Conservation (phyloP, 1,284 basidiomycete genomes). For the Cutaneotrichosporon curvatum region DNA sequence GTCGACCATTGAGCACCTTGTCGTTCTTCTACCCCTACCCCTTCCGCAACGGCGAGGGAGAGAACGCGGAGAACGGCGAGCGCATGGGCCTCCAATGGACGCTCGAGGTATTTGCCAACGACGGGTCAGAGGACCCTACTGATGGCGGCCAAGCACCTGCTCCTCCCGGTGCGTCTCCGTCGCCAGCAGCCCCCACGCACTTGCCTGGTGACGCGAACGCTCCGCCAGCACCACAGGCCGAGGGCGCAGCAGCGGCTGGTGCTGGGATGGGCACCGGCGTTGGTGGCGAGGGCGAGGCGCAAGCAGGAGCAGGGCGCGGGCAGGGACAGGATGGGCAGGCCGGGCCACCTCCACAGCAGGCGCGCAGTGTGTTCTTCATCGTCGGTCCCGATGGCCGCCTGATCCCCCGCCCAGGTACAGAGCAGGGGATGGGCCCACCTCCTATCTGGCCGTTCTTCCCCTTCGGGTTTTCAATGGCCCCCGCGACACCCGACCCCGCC, state of each 20-base stretch:
- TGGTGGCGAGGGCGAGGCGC: too few species aligned
- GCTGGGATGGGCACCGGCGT: too few species aligned
- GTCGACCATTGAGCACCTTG: too few species aligned
- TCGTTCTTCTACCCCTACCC: too few species aligned
- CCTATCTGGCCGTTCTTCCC: conserved; percentile 5
- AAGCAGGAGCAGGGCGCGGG: too few species aligned
- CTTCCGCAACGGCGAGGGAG: background rate
- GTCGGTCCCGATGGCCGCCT: conserved; percentile 10
- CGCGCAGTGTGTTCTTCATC: conserved; percentile 7
- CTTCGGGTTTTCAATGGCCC: conserved; percentile 7
- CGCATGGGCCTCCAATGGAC: conserved; percentile 12
- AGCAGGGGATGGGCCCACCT: background rate
- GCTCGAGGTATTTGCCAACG: conserved; percentile 15
- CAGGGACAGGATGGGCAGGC: background rate
- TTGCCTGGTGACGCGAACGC: background rate
- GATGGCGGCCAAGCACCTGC: background rate
- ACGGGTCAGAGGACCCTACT: background rate
- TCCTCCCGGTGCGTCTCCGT: background rate
- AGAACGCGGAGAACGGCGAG: background rate
- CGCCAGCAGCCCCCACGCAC: background rate
- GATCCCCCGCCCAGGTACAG: background rate
- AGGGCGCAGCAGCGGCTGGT: too few species aligned
- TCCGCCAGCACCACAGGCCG: too few species aligned
- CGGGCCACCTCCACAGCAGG: background rate
- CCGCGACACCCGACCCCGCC: conserved; percentile 23